Conservation (phyloP, 495 filamentous ascomycete genomes). For the Bathelium albidoporum region DNA sequence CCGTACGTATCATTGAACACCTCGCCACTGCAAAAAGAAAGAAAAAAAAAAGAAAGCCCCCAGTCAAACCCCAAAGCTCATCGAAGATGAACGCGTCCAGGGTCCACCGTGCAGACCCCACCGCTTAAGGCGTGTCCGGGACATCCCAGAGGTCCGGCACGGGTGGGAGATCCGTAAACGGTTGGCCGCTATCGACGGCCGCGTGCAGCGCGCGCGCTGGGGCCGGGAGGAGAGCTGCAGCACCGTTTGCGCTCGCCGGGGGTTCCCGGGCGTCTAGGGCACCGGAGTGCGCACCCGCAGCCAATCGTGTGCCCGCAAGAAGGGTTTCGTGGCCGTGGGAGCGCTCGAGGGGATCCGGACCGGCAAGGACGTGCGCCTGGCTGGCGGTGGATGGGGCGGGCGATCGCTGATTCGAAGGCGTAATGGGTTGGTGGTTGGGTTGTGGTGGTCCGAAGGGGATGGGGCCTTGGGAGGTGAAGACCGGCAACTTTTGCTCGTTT, state of each 20-base stretch:
- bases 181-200: not conserved
- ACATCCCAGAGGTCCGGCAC: slow-evolving; percentile 2
- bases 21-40: not conserved
- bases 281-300: not conserved
- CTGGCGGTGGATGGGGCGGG: not conserved
- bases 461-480: slow-evolving; percentile 1
- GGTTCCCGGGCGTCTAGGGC: not conserved
- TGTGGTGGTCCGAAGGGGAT: slow-evolving; percentile 4
- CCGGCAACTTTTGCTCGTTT: not conserved
- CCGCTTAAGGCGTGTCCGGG: not conserved
- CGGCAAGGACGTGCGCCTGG: not conserved
- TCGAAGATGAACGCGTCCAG: not conserved
- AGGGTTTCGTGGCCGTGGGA: not conserved
- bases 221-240: not conserved
- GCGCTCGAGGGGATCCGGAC: not conserved
- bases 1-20: too few relatives aligned
- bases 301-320: not conserved
- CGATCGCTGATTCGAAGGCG: not conserved
- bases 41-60: not conserved
- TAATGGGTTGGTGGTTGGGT: not conserved
- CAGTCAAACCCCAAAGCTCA: not conserved
- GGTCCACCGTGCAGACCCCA: too few relatives aligned
- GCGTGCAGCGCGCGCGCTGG: not conserved
- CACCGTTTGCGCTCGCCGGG: not conserved
- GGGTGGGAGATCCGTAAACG: not conserved